Conservation (phyloP, 306 rosid genomes). For the Datisca glomerata region DNA sequence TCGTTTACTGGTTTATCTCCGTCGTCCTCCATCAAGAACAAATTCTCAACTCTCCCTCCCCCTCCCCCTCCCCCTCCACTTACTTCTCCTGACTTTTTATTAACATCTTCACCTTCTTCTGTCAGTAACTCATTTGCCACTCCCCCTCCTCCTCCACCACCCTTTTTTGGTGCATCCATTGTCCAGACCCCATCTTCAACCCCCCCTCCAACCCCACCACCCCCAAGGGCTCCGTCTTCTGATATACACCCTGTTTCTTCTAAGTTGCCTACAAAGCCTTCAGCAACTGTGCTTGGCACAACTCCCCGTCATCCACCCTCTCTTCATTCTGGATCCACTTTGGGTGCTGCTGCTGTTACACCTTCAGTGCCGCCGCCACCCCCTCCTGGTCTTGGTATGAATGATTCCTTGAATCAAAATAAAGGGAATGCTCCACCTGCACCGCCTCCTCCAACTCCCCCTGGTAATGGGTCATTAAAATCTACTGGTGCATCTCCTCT, state of each 20-base stretch:
- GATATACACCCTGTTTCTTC: slow-evolving; percentile 5
- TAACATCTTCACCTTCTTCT: slow-evolving; percentile 12
- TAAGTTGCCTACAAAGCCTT: slow-evolving; percentile 8
- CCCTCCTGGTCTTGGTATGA: slow-evolving; percentile 27
- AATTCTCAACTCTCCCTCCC: slow-evolving; percentile 17
- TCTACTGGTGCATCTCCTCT: slow-evolving; percentile 19
- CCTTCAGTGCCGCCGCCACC: slow-evolving; percentile 49
- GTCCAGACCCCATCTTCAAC: slow-evolving; percentile 10
- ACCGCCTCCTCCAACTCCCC: slow-evolving; percentile 60
- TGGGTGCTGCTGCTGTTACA: slow-evolving; percentile 19
- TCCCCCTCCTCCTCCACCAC: slow-evolving; percentile 27
- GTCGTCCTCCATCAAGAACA: slow-evolving; percentile 14
- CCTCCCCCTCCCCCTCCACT: slow-evolving; percentile 13
- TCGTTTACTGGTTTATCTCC: slow-evolving; percentile 15
- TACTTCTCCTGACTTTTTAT: slow-evolving; percentile 12
- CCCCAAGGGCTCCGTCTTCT: slow-evolving; percentile 5
- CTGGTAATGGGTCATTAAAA: slow-evolving; percentile 33
- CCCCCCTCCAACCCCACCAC: slow-evolving; percentile 13
- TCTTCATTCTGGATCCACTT: slow-evolving; percentile 8
- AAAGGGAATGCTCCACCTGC: slow-evolving; percentile 36
- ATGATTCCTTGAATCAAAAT: slow-evolving; percentile 14
- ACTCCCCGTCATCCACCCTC: slow-evolving; percentile 54
- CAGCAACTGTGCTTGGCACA: slow-evolving; percentile 16
- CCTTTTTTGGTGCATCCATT: slow-evolving; percentile 16
- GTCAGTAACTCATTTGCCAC: slow-evolving; percentile 17